Evolutionary conservation across 169 alveolate genomes (phyloP).

Genomic region (Cryptosporidium felis): DNA sequence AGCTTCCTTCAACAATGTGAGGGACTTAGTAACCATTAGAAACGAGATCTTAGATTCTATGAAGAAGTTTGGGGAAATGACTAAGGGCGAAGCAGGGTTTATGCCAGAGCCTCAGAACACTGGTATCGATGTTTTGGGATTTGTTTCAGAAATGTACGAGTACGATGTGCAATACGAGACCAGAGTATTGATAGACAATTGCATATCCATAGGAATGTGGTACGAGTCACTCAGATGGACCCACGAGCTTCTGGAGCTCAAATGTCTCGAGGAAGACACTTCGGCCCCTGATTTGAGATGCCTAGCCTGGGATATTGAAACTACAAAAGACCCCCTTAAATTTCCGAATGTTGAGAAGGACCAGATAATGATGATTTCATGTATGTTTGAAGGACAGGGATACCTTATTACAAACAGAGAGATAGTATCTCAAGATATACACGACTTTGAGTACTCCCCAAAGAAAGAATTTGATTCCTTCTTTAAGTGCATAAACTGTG

Average conservation of each 20-base stretch:
- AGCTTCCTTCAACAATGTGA: constrained; percentile 84
- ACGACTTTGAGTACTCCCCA: constrained; percentile 95
- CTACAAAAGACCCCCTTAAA: constrained; percentile 95
- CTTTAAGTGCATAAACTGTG: constrained; percentile 74
- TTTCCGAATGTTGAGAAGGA: constrained; percentile 97
- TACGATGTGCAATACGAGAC: constrained; percentile 94
- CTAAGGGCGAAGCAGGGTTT: constrained; percentile 71
- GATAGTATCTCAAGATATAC: constrained; percentile 91
- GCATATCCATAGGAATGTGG: constrained; percentile 96
- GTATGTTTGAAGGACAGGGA: constrained; percentile 96
- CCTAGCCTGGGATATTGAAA: constrained; percentile 99
- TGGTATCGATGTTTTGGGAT: constrained; percentile 80
- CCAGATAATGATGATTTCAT: constrained; percentile 83
- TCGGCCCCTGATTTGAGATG: constrained; percentile 89
- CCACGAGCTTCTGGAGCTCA: constrained; percentile 72
- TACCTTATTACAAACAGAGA: constrained; percentile 93
- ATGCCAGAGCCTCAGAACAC: constrained; percentile 71
- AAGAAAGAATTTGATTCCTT: constrained; percentile 77
- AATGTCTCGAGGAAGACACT: constrained; percentile 77
- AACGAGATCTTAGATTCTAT: constrained; percentile 78
- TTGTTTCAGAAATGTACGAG: constrained; percentile 91
- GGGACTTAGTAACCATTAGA: constrained; percentile 83
- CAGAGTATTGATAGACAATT: constrained; percentile 93
- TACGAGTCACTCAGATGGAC: constrained; percentile 84
- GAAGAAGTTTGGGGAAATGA: constrained; percentile 75